Percentiles rank a stretch among this genome's conserved stretches.
Evolutionary conservation across 2,329 filamentous ascomycete species (phyloP).

Genomic region (Lecanicillium sp.): DNA sequence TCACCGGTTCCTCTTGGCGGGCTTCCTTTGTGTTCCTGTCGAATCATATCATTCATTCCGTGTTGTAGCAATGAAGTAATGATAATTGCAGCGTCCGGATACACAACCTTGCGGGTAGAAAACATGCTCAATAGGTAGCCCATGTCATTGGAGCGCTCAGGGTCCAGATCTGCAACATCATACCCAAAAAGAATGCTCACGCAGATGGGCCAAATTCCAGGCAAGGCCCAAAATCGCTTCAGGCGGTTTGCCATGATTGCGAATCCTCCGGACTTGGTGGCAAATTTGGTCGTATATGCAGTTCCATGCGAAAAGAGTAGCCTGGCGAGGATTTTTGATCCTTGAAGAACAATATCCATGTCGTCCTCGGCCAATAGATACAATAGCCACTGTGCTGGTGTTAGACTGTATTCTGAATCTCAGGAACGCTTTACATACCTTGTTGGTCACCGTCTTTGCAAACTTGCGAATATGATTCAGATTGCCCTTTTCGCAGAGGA

Average conservation of each 20-base stretch:
- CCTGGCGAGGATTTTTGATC: constrained; percentile 74
- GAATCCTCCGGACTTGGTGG: constrained; percentile 78
- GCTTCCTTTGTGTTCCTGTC: constrained; percentile 34
- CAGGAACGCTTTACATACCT: constrained; percentile 43
- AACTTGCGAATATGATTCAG: constrained; percentile 72
- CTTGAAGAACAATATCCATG: constrained; percentile 71
- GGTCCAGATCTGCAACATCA: constrained; percentile 68
- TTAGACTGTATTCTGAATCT: constrained; percentile 11
- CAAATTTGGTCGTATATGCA: constrained; percentile 77
- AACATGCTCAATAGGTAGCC: constrained; percentile 70
- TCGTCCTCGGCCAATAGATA: constrained; percentile 87
- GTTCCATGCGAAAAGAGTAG: constrained; percentile 77
- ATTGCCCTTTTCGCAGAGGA: constrained; percentile 69
- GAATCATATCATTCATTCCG: constrained; percentile 65
- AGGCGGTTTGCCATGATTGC: constrained; percentile 74
- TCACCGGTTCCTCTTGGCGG: constrained; percentile 12
- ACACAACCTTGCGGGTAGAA: constrained; percentile 57
- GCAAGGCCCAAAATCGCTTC: constrained; percentile 81
- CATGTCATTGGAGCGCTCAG: constrained; percentile 66
- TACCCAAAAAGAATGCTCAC: constrained; percentile 83
- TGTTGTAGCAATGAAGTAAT: constrained; percentile 83
- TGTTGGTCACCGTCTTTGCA: constrained; percentile 89
- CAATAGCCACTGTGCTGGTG: constrained; percentile 78
- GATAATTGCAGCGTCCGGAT: constrained; percentile 71
- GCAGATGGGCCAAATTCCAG: constrained; percentile 78